Evolutionary conservation across 495 filamentous ascomycete species (phyloP).

Genomic region (Antarctomyces pellizariae): DNA sequence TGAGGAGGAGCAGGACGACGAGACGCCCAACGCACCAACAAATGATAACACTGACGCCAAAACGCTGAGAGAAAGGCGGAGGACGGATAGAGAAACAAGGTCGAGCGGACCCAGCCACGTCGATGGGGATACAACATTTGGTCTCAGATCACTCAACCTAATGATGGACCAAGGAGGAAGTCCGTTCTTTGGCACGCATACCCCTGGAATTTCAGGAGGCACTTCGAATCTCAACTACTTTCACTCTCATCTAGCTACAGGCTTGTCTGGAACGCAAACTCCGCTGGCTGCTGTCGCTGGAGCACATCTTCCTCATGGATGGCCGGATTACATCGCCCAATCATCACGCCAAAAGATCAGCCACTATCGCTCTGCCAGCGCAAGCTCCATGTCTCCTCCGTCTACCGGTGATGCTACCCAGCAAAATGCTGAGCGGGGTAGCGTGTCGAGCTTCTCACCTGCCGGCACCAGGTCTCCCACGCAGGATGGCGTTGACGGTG

Average conservation of each 20-base stretch:
- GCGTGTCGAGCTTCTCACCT: constrained; percentile 27
- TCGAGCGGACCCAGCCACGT: constrained; percentile 4
- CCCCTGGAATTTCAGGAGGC: constrained; percentile 61
- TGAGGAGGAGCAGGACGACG: constrained; percentile 21
- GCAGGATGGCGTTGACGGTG: constrained; percentile 16
- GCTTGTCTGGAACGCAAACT: constrained; percentile 64
- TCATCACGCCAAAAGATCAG: constrained; percentile 3
- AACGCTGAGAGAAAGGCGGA: constrained; percentile 20
- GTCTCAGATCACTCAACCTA: constrained; percentile 15
- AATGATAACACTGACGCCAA: constrained; percentile 16
- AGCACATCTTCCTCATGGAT: constrained; percentile 27
- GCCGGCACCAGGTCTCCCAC: constrained; percentile 25
- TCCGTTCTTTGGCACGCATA: constrained; percentile 42
- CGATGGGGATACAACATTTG: constrained; percentile 8
- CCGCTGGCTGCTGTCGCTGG: constrained; percentile 75
- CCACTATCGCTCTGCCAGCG: constrained; percentile 10
- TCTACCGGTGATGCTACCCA: constrained; percentile 9
- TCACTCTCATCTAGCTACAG: constrained; percentile 57
- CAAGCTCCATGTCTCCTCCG: constrained; percentile 10
- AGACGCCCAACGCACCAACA: constrained; percentile 7
- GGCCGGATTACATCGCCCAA: constrained; percentile 17
- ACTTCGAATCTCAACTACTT: constrained; percentile 82
- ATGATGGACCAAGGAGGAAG: constrained; percentile 17
- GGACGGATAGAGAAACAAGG: constrained; percentile 16
- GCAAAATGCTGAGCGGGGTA: constrained; percentile 20